Conservation (phyloP, 129 eudicot species). For the Rutidosis leptorrhynchoides region DNA sequence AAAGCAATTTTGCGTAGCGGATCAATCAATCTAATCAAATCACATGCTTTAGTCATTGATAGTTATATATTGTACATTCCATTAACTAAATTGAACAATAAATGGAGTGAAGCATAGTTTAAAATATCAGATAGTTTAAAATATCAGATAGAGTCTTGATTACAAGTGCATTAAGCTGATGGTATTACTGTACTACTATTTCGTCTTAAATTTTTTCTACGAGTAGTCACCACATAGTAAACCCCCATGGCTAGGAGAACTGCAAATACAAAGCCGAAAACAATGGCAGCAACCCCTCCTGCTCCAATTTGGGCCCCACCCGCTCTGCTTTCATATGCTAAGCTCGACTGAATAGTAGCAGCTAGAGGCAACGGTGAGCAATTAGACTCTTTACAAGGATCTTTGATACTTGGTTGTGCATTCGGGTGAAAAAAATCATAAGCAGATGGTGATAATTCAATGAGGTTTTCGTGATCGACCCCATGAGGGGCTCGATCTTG, state of each 20-base stretch:
- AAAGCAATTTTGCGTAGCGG: background rate
- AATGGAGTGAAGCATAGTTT: background rate
- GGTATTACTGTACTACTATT: slow-evolving; percentile 41
- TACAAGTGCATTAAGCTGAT: slow-evolving; percentile 28
- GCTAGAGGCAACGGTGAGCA: slow-evolving; percentile 61
- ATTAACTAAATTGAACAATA: slow-evolving; percentile 13
- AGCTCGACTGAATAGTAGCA: slow-evolving; percentile 58
- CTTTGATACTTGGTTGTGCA: slow-evolving; percentile 14
- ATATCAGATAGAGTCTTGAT: slow-evolving; percentile 1
- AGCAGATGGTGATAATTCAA: slow-evolving; percentile 67
- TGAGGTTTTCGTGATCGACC: slow-evolving; percentile 35
- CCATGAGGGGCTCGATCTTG: slow-evolving; percentile 77
- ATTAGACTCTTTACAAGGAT: slow-evolving; percentile 36
- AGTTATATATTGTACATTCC: slow-evolving; percentile 13
- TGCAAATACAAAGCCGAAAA: slow-evolving; percentile 35
- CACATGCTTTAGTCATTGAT: slow-evolving; percentile 19
- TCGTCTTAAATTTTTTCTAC: slow-evolving; percentile 37
- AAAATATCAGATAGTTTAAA: no score
- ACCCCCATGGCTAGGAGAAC: slow-evolving; percentile 54
- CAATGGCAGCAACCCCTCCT: slow-evolving; percentile 53
- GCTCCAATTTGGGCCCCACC: slow-evolving; percentile 37
- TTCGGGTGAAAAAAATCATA: slow-evolving; percentile 62
- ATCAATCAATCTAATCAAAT: background rate
- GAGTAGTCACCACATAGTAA: slow-evolving; percentile 49
- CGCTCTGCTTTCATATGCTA: slow-evolving; percentile 46